Percentiles rank a stretch among this genome's conserved stretches.
phyloP scores from a whole-genome alignment of 1,284 basidiomycete genomes.

The Irpex sp. region DNA sequence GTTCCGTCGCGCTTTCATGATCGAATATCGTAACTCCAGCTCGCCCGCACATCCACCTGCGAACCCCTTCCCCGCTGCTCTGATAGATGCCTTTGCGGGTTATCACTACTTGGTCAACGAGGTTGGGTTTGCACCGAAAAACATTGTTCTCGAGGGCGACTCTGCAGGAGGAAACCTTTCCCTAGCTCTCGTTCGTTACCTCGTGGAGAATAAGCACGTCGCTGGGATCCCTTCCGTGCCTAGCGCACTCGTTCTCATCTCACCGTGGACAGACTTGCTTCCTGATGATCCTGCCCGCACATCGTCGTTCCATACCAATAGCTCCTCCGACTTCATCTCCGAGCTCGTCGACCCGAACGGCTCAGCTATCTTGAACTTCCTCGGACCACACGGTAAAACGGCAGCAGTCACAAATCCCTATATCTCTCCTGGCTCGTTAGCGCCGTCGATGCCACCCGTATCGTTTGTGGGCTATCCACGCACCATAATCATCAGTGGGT shows the following conservation, averaged over 20 bases:
- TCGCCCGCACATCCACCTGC: slow-evolving; percentile 15
- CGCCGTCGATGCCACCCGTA: slow-evolving; percentile 28
- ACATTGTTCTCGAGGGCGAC: slow-evolving; percentile 49
- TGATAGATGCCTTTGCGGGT: slow-evolving; percentile 42
- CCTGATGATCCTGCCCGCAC: slow-evolving; percentile 38
- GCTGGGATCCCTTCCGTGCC: slow-evolving; percentile 28
- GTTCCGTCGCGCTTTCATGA: slow-evolving; percentile 26
- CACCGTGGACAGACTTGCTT: slow-evolving; percentile 53
- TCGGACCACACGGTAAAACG: slow-evolving; percentile 1
- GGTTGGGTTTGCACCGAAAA: slow-evolving; percentile 32
- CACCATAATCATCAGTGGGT: slow-evolving; percentile 50
- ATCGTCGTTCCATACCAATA: slow-evolving; percentile 12
- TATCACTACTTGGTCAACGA: slow-evolving; percentile 38
- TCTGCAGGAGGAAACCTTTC: slow-evolving; percentile 51
- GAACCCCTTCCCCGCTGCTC: slow-evolving; percentile 41
- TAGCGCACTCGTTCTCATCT: slow-evolving; percentile 36
- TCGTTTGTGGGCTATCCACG: slow-evolving; percentile 48
- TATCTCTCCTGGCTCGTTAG: slow-evolving; percentile 48
- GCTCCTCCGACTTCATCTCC: background rate
- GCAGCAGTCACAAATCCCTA: slow-evolving; percentile 42
- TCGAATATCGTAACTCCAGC: slow-evolving; percentile 30
- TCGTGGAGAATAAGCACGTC: slow-evolving; percentile 17
- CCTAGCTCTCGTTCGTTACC: slow-evolving; percentile 32
- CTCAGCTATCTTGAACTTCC: background rate
- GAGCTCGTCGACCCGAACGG: background rate